phyloP scores from a whole-genome alignment of 352 stramenopile genomes.

The Pythium rishiriense region DNA sequence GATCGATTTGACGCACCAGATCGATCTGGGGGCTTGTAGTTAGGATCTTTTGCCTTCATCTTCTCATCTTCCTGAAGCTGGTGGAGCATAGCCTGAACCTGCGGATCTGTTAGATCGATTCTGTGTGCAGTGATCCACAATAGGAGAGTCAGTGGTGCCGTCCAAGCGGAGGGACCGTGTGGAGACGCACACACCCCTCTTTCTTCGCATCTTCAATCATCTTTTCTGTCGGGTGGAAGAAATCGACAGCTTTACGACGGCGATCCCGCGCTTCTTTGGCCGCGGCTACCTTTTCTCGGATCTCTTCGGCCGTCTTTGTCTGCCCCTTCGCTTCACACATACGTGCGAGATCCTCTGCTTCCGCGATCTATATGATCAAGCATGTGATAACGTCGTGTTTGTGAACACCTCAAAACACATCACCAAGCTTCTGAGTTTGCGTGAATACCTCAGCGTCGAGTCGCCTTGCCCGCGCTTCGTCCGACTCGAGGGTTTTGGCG shows the following conservation, averaged over 20 bases:
- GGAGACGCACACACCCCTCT: slow-evolving; percentile 44
- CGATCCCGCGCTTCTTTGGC: slow-evolving; percentile 47
- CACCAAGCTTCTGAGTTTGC: no score
- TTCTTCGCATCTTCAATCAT: slow-evolving; percentile 83
- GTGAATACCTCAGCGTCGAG: slow-evolving; percentile 68
- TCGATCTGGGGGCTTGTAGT: slow-evolving; percentile 20
- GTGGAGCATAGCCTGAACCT: slow-evolving; percentile 79
- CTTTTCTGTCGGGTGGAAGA: slow-evolving; percentile 70
- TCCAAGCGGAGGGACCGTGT: neutral
- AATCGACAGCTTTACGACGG: slow-evolving; percentile 65
- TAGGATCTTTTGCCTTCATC: slow-evolving; percentile 30
- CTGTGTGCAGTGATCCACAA: slow-evolving; percentile 27
- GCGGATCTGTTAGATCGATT: slow-evolving; percentile 73
- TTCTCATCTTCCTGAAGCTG: slow-evolving; percentile 77
- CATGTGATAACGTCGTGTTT: no score
- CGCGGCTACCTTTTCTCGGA: slow-evolving; percentile 58
- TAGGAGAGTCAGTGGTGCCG: neutral
- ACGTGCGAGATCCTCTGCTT: slow-evolving; percentile 65
- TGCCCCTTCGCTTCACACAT: slow-evolving; percentile 74
- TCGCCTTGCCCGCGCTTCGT: slow-evolving; percentile 41
- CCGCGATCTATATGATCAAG: slow-evolving; percentile 43
- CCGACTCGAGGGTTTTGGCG: slow-evolving; percentile 2
- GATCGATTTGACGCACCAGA: slow-evolving; percentile 8
- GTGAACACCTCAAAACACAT: no score
- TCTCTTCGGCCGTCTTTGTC: slow-evolving; percentile 53